phyloP scores from a whole-genome alignment of 1,139 yeast species.

The Debaryomyces psychrophilus region DNA sequence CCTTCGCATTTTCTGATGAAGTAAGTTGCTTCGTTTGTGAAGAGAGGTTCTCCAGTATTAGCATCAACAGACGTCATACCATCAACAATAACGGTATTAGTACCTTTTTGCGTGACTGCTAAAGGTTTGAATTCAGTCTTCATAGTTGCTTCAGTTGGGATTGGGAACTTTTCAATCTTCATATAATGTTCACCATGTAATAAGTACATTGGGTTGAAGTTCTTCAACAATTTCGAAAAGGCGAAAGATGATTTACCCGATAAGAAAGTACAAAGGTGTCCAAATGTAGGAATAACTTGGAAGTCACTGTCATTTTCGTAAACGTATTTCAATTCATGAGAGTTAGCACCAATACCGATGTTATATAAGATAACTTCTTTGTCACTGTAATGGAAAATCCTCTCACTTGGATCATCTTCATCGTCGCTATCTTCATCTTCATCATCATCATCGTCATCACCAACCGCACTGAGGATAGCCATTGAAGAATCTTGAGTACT shows the following conservation, averaged over 20 bases:
- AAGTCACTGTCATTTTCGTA: slow-evolving; percentile 80
- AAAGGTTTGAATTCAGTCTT: slow-evolving; percentile 68
- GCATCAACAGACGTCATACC: slow-evolving; percentile 75
- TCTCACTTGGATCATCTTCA: slow-evolving; percentile 53
- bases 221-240: slow-evolving; percentile 63
- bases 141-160: slow-evolving; percentile 71
- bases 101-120: slow-evolving; percentile 82
- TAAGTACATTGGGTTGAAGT: slow-evolving; percentile 86
- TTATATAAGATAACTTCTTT: slow-evolving; percentile 84
- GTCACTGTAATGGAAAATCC: slow-evolving; percentile 54
- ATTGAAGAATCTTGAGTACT: slow-evolving; percentile 76
- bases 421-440: slow-evolving; percentile 54
- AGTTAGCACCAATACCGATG: slow-evolving; percentile 84
- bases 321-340: slow-evolving; percentile 74
- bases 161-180: slow-evolving; percentile 75
- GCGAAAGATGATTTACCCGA: slow-evolving; percentile 55
- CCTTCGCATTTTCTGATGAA: slow-evolving; percentile 86
- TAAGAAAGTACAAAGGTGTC: slow-evolving; percentile 75
- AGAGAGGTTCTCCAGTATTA: slow-evolving; percentile 68
- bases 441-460: slow-evolving; percentile 52
- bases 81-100: slow-evolving; percentile 79
- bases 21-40: slow-evolving; percentile 82
- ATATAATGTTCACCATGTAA: slow-evolving; percentile 96
- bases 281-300: slow-evolving; percentile 90
- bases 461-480: slow-evolving; percentile 73